Evolutionary conservation across 2,329 filamentous ascomycete genomes (phyloP).

Genomic region (Fusarium sacchari): DNA sequence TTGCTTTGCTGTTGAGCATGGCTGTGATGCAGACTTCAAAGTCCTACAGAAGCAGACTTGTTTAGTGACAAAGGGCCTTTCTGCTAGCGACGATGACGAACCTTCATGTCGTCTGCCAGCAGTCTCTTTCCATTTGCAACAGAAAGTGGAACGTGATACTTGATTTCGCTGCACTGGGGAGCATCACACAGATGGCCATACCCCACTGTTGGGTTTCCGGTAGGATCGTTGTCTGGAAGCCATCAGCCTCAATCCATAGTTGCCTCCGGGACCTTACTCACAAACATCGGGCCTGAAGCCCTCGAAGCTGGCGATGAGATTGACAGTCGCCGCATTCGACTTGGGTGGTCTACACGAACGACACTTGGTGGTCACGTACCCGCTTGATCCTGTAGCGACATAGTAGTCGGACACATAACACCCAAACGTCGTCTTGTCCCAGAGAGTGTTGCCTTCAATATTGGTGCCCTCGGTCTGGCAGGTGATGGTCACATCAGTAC

Average conservation of each 20-base stretch:
- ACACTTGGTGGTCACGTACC: neutral
- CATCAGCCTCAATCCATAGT: fast-evolving
- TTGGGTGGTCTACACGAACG: neutral
- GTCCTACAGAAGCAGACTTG: neutral
- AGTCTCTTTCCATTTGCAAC: conserved; percentile 52
- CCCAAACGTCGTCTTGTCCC: conserved; percentile 8
- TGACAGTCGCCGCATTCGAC: conserved; percentile 23
- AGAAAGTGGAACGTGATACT: conserved; percentile 57
- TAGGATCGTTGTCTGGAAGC: conserved; percentile 49
- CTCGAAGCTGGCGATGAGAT: conserved; percentile 23
- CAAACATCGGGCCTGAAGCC: conserved; percentile 22
- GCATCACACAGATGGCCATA: conserved; percentile 61
- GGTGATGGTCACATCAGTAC: neutral
- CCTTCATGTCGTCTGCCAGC: conserved; percentile 42
- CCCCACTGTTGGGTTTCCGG: conserved; percentile 59
- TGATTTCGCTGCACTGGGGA: conserved; percentile 55
- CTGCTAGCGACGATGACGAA: neutral
- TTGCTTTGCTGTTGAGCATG: conserved; percentile 6
- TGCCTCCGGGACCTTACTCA: neutral
- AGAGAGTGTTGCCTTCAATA: neutral
- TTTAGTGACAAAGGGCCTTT: neutral
- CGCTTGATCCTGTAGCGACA: conserved; percentile 3
- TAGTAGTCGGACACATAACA: conserved; percentile 24
- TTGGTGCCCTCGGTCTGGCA: conserved; percentile 12
- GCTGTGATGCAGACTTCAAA: conserved; percentile 14